phyloP scores from a whole-genome alignment of 495 filamentous ascomycete species.

The Chaetomium tenue region DNA sequence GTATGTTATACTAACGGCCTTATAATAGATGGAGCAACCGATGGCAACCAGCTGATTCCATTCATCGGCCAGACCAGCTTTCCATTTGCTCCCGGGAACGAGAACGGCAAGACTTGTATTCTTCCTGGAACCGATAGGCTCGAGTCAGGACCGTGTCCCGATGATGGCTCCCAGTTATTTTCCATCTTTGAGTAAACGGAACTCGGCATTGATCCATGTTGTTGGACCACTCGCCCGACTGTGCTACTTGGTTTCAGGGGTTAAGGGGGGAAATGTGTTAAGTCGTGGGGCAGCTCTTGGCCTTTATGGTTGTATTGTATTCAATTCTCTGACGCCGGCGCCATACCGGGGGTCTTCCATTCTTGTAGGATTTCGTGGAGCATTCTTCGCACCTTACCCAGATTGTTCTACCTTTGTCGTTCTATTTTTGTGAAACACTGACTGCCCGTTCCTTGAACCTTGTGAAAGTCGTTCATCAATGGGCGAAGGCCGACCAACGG shows the following conservation, averaged over 20 bases:
- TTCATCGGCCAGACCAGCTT: conserved; percentile 43
- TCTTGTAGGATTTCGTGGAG: not conserved
- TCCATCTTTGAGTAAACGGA: conserved; percentile 41
- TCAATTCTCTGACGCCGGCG: not conserved
- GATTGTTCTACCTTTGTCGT: not conserved
- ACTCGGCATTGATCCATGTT: not conserved
- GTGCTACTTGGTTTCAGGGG: not conserved
- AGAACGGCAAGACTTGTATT: conserved; percentile 44
- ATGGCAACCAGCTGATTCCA: conserved; percentile 44
- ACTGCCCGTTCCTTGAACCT: too few species aligned
- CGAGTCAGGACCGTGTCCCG: conserved; percentile 42
- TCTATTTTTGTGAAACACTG: not conserved
- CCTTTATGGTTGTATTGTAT: not conserved
- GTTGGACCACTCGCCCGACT: not conserved
- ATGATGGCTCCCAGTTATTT: conserved; percentile 45
- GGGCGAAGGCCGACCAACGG: not conserved
- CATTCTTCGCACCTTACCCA: not conserved
- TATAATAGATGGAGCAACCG: conserved; percentile 44
- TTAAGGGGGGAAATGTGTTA: not conserved
- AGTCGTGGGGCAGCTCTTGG: not conserved
- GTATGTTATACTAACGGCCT: conserved; percentile 6
- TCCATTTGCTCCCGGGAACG: conserved; percentile 44
- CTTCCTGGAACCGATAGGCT: conserved; percentile 41
- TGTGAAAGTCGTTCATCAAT: too few species aligned
- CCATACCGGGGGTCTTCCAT: not conserved